phyloP scores from a whole-genome alignment of 345 rosid genomes.

The Euphorbia lathyris region DNA sequence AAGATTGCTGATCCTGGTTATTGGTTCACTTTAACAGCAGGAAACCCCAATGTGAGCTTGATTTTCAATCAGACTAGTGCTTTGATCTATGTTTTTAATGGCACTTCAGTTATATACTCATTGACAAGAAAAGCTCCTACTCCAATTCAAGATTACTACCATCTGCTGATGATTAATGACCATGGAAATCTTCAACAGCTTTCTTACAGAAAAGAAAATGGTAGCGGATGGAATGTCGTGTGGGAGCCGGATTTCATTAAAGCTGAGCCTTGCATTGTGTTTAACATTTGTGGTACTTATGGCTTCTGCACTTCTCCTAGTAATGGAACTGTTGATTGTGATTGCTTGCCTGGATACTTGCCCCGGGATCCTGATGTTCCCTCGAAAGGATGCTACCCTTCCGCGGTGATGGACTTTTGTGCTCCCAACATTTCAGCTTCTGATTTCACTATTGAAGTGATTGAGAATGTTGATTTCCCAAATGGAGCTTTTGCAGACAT shows the following conservation, averaged over 20 bases:
- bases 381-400: slow-evolving; percentile 37
- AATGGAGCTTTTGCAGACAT: slow-evolving; percentile 17
- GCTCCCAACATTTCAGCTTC: slow-evolving; percentile 20
- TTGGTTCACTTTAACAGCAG: slow-evolving; percentile 17
- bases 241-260: slow-evolving; percentile 21
- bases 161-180: slow-evolving; percentile 26
- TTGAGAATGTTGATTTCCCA: slow-evolving; percentile 25
- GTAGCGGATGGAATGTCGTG: slow-evolving; percentile 20
- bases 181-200: slow-evolving; percentile 30
- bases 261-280: slow-evolving; percentile 25
- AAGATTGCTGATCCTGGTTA: slow-evolving; percentile 33
- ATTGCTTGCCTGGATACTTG: slow-evolving; percentile 30
- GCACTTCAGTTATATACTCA: background rate
- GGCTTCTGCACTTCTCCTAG: slow-evolving; percentile 34
- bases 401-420: slow-evolving; percentile 28
- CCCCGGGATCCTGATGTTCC: slow-evolving; percentile 31
- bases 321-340: slow-evolving; percentile 13
- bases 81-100: slow-evolving; percentile 17
- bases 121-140: slow-evolving; percentile 16
- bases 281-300: slow-evolving; percentile 30
- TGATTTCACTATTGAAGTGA: slow-evolving; percentile 13
- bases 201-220: slow-evolving; percentile 20
- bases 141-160: slow-evolving; percentile 30
- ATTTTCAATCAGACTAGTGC: slow-evolving; percentile 26
- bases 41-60: slow-evolving; percentile 15